Evolutionary conservation across 164 flowering plant species (phyloP), one percentile per base, ranked within the genome.

Genomic region (Sedum album): DNA sequence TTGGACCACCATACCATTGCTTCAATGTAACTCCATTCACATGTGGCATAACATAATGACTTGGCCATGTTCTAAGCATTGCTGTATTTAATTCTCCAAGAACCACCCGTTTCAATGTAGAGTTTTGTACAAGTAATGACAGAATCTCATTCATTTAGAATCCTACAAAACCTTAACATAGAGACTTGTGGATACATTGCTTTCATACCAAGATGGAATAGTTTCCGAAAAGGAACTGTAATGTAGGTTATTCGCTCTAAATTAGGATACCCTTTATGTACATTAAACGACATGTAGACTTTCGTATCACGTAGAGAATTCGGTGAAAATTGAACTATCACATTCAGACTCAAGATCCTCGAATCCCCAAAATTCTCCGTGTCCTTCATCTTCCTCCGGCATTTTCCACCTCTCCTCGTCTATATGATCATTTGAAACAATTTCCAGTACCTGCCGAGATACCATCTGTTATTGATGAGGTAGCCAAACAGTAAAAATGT

Each of bases 201-300:
- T 53, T 25, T 10, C 10, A 10, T 25, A 4, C 28, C 30, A 5
- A 53, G 60, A 53, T 23, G 13, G 30, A 53, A 23, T 48, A 17
- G 25, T 14, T 21, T 20, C 25, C n/a, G n/a, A n/a, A n/a, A n/a
- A n/a, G n/a, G n/a, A n/a, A n/a, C n/a, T n/a, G n/a, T n/a, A n/a
- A n/a, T n/a, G 2, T 0, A 49, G 23, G n/a, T n/a, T n/a, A 18
- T 48, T 48, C 5, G 1, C 21, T 48, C 30, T 7, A 6, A 23
- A 13, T 46, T 0, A 38, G 3, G 60, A 53, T 53, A 7, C 60
- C 4, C 9, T 5, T 10, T 53, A 53, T 53, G 60, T 53, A 53
- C 60, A 53, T 6, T 5, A 23, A 21, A 26, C 21, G 26, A 75
- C 68, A 78, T 65, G 88, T 91, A 48, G 79, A 79, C 76, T 90